These are phyloP conservation scores for Penicillium digitatum DNA, from an alignment of 2,329 filamentous ascomycete species.

Conservation along the genomic window DNA sequence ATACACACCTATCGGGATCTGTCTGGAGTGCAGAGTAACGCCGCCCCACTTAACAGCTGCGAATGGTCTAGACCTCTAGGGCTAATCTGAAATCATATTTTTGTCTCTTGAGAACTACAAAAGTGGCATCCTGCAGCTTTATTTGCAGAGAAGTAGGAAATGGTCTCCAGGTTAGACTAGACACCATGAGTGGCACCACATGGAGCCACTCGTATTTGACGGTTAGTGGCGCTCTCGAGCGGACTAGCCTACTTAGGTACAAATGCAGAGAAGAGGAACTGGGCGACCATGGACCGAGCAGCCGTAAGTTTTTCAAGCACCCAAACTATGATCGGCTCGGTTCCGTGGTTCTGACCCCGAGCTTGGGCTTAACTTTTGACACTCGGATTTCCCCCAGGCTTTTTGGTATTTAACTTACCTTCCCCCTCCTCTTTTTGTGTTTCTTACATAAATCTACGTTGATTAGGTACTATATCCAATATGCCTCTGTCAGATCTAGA, in stretches of 20 bases:
- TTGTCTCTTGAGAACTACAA: not conserved
- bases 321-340: conserved; percentile 22
- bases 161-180: not conserved
- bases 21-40: not conserved
- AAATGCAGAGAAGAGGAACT: not conserved
- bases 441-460: not conserved
- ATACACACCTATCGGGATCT: not conserved
- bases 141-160: not conserved
- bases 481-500: conserved; percentile 30
- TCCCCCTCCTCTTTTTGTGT: not conserved
- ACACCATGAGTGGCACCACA: not conserved
- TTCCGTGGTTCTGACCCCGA: conserved; percentile 18
- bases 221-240: conserved; percentile 1
- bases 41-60: not conserved
- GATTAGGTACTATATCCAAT: not conserved
- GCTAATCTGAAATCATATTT: not conserved
- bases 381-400: conserved; percentile 9
- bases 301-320: conserved; percentile 16
- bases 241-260: not conserved
- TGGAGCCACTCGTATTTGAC: not conserved
- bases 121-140: not conserved
- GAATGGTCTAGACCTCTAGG: not conserved
- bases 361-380: conserved; percentile 16
- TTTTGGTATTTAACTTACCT: conserved; percentile 10
- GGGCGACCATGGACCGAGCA: conserved; percentile 2